phyloP scores from a whole-genome alignment of 164 flowering plant species.

The Piper betle region DNA sequence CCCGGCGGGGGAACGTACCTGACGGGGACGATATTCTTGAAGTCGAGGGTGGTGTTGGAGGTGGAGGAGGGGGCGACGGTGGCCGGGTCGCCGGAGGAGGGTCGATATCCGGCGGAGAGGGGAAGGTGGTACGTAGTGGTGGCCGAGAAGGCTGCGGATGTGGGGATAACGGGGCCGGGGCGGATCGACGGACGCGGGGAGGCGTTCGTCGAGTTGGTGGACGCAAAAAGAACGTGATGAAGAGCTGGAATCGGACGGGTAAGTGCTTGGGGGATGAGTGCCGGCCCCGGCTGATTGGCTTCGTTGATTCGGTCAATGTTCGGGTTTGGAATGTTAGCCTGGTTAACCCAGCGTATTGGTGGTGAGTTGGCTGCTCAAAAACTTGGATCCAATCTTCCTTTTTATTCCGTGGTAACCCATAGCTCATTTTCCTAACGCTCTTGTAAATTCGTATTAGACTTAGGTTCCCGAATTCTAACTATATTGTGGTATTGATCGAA shows the following conservation, averaged over 20 bases:
- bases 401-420: background rate
- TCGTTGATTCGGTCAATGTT: conserved; percentile 45
- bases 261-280: conserved; percentile 84
- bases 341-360: conserved; percentile 74
- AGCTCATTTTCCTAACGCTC: background rate
- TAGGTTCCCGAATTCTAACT: background rate
- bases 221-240: conserved; percentile 84
- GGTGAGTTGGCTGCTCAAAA: conserved; percentile 27
- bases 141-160: conserved; percentile 68
- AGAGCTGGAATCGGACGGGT: conserved; percentile 87
- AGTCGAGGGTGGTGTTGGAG: conserved; percentile 48
- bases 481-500: background rate
- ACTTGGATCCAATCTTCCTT: background rate
- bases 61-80: conserved; percentile 41
- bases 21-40: conserved; percentile 56
- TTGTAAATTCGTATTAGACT: background rate
- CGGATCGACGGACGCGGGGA: conserved; percentile 72
- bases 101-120: conserved; percentile 49
- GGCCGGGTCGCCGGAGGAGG: conserved; percentile 44
- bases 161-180: conserved; percentile 84
- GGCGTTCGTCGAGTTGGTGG: conserved; percentile 45
- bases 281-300: conserved; percentile 79
- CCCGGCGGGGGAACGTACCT: conserved; percentile 48
- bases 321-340: conserved; percentile 38
- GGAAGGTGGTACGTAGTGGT: conserved; percentile 66